These are phyloP conservation scores for Panaeolus papilionaceus DNA, from an alignment of 768 basidiomycete genomes.

Conservation along the genomic window DNA sequence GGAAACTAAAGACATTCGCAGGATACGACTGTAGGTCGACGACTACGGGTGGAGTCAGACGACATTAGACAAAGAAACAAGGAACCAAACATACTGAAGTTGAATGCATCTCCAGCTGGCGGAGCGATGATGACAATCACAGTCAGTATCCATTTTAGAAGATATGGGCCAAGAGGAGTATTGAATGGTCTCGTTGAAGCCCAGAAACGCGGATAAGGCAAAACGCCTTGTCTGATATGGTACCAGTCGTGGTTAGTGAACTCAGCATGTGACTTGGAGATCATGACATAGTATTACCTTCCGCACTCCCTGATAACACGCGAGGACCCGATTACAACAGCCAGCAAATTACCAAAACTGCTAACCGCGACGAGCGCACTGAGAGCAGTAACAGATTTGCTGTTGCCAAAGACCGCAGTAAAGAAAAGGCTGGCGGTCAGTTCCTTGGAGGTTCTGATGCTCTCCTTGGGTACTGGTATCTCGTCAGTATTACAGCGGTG, in stretches of 20 bases:
- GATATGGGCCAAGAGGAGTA: slow-evolving; percentile 52
- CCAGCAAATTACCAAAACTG: slow-evolving; percentile 46
- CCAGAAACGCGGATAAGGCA: slow-evolving; percentile 57
- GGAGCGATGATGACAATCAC: slow-evolving; percentile 55
- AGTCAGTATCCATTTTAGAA: slow-evolving; percentile 52
- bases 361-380: slow-evolving; percentile 45
- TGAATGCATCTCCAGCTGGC: slow-evolving; percentile 50
- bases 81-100: slow-evolving; percentile 40
- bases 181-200: slow-evolving; percentile 57
- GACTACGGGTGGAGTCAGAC: slow-evolving; percentile 27
- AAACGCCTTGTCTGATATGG: slow-evolving; percentile 48
- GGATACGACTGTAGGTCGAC: slow-evolving; percentile 48
- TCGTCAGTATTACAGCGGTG: neutral
- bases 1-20: slow-evolving; percentile 42
- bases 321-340: slow-evolving; percentile 46
- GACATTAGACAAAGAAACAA: neutral
- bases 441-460: slow-evolving; percentile 48
- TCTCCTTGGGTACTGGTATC: slow-evolving; percentile 46
- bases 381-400: slow-evolving; percentile 39
- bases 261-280: no score
- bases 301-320: slow-evolving; percentile 53
- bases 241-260: no score
- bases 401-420: slow-evolving; percentile 51
- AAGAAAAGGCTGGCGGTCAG: slow-evolving; percentile 58
- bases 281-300: slow-evolving; percentile 24